A percentile compares a stretch with the other conserved stretches of the same genome.
Evolutionary conservation across 805 yeast species (phyloP).

Genomic region (Vanderwaltozyma verrucispora): DNA sequence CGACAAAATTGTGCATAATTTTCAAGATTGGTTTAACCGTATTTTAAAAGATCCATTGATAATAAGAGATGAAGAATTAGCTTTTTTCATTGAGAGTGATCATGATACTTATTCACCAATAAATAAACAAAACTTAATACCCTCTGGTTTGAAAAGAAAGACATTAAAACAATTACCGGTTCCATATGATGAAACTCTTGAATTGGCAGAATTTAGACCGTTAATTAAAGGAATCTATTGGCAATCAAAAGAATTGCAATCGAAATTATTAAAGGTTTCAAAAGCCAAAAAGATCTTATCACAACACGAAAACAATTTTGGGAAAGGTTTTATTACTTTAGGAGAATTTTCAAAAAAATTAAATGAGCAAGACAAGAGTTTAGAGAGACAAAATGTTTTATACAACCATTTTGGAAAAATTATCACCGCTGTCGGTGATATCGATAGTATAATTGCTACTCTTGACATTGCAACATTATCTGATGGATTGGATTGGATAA

Average conservation of each 20-base stretch:
- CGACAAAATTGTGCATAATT: conserved; percentile 39
- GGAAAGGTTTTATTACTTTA: conserved; percentile 24
- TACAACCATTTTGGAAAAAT: conserved; percentile 74
- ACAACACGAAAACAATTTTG: conserved; percentile 45
- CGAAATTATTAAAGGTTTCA: conserved; percentile 48
- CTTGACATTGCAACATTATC: conserved; percentile 65
- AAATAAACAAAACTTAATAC: conserved; percentile 33
- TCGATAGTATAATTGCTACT: conserved; percentile 60
- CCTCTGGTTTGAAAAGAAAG: conserved; percentile 72
- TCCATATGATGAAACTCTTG: conserved; percentile 80
- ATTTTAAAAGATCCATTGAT: conserved; percentile 67
- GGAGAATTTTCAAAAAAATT: conserved; percentile 17
- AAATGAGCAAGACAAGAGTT: neutral
- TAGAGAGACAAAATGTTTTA: conserved; percentile 25
- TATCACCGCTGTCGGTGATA: conserved; percentile 60
- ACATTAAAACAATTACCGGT: conserved; percentile 87
- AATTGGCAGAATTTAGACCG: conserved; percentile 80
- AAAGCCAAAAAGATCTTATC: conserved; percentile 39
- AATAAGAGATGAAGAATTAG: conserved; percentile 78
- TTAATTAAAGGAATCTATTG: conserved; percentile 66
- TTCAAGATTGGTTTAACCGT: conserved; percentile 84
- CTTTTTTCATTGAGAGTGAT: conserved; percentile 72
- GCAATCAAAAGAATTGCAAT: conserved; percentile 37
- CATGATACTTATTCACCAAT: conserved; percentile 40
- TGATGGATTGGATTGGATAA: conserved; percentile 56